Conservation (phyloP, 257 asterid genomes). For the Leptodermis oblonga region DNA sequence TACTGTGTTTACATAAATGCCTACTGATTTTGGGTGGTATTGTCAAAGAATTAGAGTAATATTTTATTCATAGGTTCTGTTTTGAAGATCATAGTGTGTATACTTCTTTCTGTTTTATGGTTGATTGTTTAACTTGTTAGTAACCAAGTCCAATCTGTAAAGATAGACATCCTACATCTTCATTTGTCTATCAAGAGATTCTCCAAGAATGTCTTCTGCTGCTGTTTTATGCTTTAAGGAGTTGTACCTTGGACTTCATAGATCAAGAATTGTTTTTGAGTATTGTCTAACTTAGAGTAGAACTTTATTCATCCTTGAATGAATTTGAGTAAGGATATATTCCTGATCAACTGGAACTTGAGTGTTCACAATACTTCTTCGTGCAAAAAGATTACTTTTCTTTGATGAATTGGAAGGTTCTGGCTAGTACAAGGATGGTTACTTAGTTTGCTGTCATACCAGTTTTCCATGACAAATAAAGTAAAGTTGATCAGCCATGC, state of each 20-base stretch:
- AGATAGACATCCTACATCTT: no score
- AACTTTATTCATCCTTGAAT: conserved; percentile 58
- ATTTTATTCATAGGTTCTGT: no score
- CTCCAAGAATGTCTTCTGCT: conserved; percentile 32
- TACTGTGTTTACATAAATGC: no score
- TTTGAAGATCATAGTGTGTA: no score
- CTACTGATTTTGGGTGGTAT: no score
- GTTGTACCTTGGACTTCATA: conserved; percentile 81
- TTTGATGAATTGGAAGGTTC: neutral
- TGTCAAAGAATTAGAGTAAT: no score
- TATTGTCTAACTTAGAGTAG: conserved; percentile 49
- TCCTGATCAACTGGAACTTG: conserved; percentile 46
- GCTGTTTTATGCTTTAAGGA: conserved; percentile 79
- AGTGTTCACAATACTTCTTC: conserved; percentile 32
- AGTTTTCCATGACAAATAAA: conserved; percentile 58
- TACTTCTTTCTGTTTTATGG: no score
- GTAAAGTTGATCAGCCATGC: conserved; percentile 50
- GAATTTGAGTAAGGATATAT: conserved; percentile 64
- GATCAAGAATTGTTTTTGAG: conserved; percentile 77
- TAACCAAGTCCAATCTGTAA: no score
- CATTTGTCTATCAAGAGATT: conserved; percentile 19
- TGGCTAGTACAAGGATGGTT: no score
- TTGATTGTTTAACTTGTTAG: no score
- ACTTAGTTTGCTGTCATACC: no score
- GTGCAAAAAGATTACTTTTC: conserved; percentile 25